Base-by-base conservation (phyloP, 257 asterid genomes). In the Rhazya stricta region DNA sequence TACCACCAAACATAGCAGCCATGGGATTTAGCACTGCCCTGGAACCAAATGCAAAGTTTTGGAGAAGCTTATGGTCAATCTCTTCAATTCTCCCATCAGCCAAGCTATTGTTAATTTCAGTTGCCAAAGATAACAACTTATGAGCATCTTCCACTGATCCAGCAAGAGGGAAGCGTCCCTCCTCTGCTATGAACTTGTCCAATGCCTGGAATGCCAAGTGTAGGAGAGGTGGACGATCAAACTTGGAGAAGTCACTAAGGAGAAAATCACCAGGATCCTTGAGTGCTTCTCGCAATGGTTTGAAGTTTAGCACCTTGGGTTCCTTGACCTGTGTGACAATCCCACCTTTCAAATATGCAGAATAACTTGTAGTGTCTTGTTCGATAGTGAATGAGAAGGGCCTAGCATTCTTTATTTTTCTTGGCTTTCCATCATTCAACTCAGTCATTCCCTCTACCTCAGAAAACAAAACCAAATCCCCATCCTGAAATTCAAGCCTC, bases 1-100 rank as follows among this genome's bases (percentile, higher is more conserved):
- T 85, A 75, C 98, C 98, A 75, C 98, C 98, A 80, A 91, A 93
- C 92, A 93, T 93, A 84, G 97, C 98, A 83, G 98, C 97, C 98
- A 93, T 89, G 61, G 98, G 97, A 78, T 91, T 93, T 74, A 93
- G 86, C 65, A 91, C 96, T 57, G 97, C 98, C 73, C 97, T 88
- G 42, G 97, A 90, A 76, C 98, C 98, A 83, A 84, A 90, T 75
- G 96, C 90, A 77, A 93, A 93, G 62, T 89, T 87, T 67, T 80
- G 86, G 68, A 93, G 77, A 80, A 93, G 94, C 74, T 87, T 91
- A 18, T 88, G 89, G 74, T 91, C 86, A 51, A 91, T 86, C 78
- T 86, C 96, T 30, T 83, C 91, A 83, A 93, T 76, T 68, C 89
- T 91, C 34, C 81, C 91, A 74, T 88, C 90, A 43, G 88, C 96